phyloP scores from a whole-genome alignment of 768 basidiomycete species.

The Tricholoma hemisulphureum region DNA sequence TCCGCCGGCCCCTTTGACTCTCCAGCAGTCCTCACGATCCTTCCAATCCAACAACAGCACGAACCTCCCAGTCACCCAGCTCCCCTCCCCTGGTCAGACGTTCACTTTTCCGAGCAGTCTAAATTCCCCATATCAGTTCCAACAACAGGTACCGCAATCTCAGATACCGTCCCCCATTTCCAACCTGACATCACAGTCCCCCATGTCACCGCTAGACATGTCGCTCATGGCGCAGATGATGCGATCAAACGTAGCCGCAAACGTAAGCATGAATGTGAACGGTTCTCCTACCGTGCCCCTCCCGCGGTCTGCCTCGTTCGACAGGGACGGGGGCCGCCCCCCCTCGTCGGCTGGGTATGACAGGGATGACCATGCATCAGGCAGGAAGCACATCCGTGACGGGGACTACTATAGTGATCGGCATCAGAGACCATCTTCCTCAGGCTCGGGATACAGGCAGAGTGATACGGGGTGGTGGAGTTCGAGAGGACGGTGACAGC shows the following conservation, averaged over 20 bases:
- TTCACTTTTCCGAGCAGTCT: conserved; percentile 13
- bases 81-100: conserved; percentile 25
- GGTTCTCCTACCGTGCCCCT: background rate
- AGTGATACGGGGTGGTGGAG: background rate
- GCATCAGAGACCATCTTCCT: background rate
- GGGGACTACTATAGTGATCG: background rate
- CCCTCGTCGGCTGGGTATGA: background rate
- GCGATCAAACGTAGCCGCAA: background rate
- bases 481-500: background rate
- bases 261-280: background rate
- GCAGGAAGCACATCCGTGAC: background rate
- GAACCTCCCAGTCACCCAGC: conserved; percentile 14
- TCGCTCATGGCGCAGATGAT: conserved; percentile 1
- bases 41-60: background rate
- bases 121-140: background rate
- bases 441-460: background rate
- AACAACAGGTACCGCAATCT: background rate
- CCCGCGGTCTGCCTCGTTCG: background rate
- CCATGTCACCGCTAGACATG: background rate
- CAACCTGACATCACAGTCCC: background rate
- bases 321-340: background rate
- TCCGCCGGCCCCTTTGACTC: conserved; percentile 5
- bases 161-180: background rate
- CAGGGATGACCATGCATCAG: background rate
- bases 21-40: background rate